Percentiles rank a stretch among this genome's conserved stretches.
Evolutionary conservation across 2,329 filamentous ascomycete species (phyloP).

Genomic region (Calonectria leucothoes): DNA sequence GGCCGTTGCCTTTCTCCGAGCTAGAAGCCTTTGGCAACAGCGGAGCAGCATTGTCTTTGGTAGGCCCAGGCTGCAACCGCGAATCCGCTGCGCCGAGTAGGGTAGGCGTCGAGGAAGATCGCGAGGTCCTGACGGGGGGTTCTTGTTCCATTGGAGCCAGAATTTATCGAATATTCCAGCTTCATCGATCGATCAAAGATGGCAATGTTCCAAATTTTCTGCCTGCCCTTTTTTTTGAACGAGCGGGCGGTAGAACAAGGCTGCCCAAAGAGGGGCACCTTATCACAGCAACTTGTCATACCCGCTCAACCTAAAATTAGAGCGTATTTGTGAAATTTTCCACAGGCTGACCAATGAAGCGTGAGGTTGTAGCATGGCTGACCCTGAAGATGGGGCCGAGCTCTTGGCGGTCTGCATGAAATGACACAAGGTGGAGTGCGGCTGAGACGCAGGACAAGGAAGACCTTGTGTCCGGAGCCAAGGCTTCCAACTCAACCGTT

Average conservation of each 20-base stretch:
- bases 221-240: not conserved
- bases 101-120: not conserved
- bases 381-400: not conserved
- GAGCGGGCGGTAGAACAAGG: not conserved
- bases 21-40: not conserved
- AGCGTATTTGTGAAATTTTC: not conserved
- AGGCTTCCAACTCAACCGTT: not conserved
- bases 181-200: too few species aligned
- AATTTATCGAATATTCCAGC: not conserved
- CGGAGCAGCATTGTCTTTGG: not conserved
- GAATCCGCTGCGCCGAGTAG: not conserved
- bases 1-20: not conserved
- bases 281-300: not conserved
- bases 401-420: not conserved
- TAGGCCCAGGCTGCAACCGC: not conserved
- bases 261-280: not conserved
- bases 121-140: not conserved
- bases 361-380: not conserved
- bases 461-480: not conserved
- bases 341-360: not conserved
- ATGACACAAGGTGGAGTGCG: not conserved
- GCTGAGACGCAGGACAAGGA: not conserved
- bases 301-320: not conserved
- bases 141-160: not conserved
- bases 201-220: too few species aligned